Evolutionary conservation across 257 asterid species (phyloP), one percentile per base, ranked within the genome.

Genomic region (Solanum arcanum): DNA sequence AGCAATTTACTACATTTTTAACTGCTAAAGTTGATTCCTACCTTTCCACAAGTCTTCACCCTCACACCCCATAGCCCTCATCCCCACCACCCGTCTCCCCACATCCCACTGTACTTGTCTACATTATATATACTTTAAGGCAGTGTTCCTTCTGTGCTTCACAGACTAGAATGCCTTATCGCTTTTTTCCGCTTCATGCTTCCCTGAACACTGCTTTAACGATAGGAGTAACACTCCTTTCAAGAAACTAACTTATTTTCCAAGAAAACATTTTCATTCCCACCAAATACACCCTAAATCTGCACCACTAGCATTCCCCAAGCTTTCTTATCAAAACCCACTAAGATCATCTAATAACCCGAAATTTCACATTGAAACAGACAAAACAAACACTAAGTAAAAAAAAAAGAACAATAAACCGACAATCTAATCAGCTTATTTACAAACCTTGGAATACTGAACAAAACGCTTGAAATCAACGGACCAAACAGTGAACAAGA

Each of bases 401-500:
- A 23, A 5, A 27, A 27, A 5, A 68, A 68, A 2, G 31, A 70
- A 15, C 3, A 70, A 70, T n/a, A 70, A 31, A 16, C 44, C 25
- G 3, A 33, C 44, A 8, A 70, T 8, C 39, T 70, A 7, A 15
- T 29, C 15, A 14, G 13, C 7, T 29, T 69, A 56, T 29, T 69
- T 14, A 35, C 77, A 16, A 70, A 39, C 99, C 99, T 95, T 96
- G n/a, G 98, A 92, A 87, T 90, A 96, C 90, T 93, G 95, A 87
- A 93, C 89, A 56, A 96, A 92, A 93, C 99, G 94, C 89, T 92
- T 95, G 90, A 97, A 95, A 87, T 92, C 98, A 90, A 97, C 95
- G 9, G 98, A 86, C 99, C 99, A 97, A 86, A 94, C 97, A 16
- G 98, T 97, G 93, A 97, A 97, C 87, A 97, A 95, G 90, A 97